Conservation (phyloP, 805 yeast species). For the Candida pseudofarinosa region DNA sequence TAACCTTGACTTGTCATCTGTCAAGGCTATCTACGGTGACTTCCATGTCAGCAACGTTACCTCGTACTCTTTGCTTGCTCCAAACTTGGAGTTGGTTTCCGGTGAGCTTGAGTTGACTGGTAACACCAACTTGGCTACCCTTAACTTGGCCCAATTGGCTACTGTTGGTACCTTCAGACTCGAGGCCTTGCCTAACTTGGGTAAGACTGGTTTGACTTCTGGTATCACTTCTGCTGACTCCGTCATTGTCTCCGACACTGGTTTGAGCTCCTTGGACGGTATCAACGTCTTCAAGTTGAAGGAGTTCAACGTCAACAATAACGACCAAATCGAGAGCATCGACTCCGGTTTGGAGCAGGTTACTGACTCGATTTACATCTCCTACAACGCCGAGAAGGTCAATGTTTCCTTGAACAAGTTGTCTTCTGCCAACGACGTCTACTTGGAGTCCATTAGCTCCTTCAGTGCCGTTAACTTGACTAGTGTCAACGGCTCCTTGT, state of each 20-base stretch:
- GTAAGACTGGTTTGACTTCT: constrained; percentile 56
- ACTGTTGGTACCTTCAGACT: constrained; percentile 78
- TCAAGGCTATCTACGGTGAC: constrained; percentile 74
- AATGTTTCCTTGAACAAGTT: constrained; percentile 66
- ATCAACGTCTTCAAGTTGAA: constrained; percentile 46
- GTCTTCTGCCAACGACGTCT: constrained; percentile 82
- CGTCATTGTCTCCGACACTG: constrained; percentile 70
- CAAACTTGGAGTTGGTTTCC: constrained; percentile 68
- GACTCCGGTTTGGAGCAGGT: constrained; percentile 72
- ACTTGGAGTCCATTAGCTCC: constrained; percentile 75
- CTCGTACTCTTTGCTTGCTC: constrained; percentile 63
- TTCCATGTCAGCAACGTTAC: constrained; percentile 65
- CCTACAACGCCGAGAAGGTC: constrained; percentile 80
- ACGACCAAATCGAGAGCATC: constrained; percentile 67
- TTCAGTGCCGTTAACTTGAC: constrained; percentile 67
- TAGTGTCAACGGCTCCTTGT: constrained; percentile 74
- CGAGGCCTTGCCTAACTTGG: constrained; percentile 83
- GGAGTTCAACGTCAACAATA: constrained; percentile 84
- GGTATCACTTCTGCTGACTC: constrained; percentile 73
- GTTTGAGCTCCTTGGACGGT: constrained; percentile 65
- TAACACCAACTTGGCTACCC: constrained; percentile 61
- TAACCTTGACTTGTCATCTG: constrained; percentile 66
- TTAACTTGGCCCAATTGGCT: constrained; percentile 74
- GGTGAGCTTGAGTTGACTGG: constrained; percentile 60
- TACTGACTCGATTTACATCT: constrained; percentile 68